Conservation (phyloP, 163 green algal species). For the Chloromonas sp. region DNA sequence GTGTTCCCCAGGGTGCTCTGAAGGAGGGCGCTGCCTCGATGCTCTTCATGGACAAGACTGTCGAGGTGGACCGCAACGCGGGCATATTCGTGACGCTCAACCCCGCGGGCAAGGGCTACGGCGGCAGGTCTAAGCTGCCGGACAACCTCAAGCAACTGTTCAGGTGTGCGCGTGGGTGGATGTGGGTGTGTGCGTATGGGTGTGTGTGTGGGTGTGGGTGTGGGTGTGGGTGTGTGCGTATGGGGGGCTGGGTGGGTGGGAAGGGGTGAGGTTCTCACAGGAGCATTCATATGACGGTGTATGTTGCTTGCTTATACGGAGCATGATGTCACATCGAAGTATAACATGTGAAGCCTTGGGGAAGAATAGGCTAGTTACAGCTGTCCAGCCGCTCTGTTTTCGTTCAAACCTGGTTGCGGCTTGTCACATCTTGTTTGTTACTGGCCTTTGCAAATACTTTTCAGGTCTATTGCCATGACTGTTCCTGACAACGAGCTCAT, state of each 20-base stretch:
- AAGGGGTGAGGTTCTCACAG: too few relatives aligned
- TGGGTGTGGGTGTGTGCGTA: too few relatives aligned
- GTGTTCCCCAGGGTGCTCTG: slow-evolving; percentile 50
- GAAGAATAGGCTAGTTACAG: too few relatives aligned
- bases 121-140: slow-evolving; percentile 73
- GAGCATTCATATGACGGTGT: too few relatives aligned
- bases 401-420: not conserved
- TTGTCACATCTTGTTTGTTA: not conserved
- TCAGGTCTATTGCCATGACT: slow-evolving; percentile 63
- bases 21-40: slow-evolving; percentile 46
- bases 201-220: too few relatives aligned
- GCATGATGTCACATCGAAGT: too few relatives aligned
- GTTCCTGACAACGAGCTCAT: slow-evolving; percentile 77
- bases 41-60: slow-evolving; percentile 55
- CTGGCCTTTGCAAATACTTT: not conserved
- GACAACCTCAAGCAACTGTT: slow-evolving; percentile 87
- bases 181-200: too few relatives aligned
- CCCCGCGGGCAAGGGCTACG: slow-evolving; percentile 68
- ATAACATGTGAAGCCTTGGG: too few relatives aligned
- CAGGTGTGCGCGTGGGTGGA: too few relatives aligned
- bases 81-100: slow-evolving; percentile 87
- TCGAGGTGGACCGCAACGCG: slow-evolving; percentile 63
- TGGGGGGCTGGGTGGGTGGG: too few relatives aligned
- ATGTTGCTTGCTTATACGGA: too few relatives aligned
- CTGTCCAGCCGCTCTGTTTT: too few relatives aligned